phyloP scores from a whole-genome alignment of 148 eudicot species.

The Agrostemma githago region DNA sequence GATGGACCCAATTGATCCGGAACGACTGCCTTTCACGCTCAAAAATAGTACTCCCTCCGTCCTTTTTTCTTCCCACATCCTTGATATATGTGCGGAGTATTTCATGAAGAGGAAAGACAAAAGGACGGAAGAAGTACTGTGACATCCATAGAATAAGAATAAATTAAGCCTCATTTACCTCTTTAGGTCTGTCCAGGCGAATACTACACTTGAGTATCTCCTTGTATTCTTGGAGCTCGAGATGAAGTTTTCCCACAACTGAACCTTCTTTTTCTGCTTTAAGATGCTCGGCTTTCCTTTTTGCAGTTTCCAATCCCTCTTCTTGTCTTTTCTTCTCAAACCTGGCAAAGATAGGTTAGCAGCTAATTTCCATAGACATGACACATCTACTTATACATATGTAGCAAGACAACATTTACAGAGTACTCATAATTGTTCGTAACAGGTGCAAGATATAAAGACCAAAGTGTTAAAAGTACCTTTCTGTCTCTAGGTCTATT shows the following conservation, averaged over 20 bases:
- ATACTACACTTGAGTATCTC: constrained; percentile 92
- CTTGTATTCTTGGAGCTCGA: constrained; percentile 75
- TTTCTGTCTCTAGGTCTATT: constrained; percentile 68
- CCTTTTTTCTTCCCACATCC: too few relatives aligned
- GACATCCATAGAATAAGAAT: too few relatives aligned
- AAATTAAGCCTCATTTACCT: constrained; percentile 42
- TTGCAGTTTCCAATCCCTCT: constrained; percentile 66
- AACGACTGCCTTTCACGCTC: too few relatives aligned
- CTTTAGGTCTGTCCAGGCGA: constrained; percentile 85
- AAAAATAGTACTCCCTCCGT: too few relatives aligned
- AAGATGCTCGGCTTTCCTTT: constrained; percentile 58
- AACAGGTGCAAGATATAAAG: not conserved
- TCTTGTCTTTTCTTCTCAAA: constrained; percentile 76
- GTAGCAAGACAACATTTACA: not conserved
- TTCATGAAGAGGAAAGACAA: too few relatives aligned
- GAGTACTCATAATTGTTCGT: not conserved
- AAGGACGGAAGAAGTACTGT: too few relatives aligned
- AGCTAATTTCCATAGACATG: not conserved
- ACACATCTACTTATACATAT: too few relatives aligned
- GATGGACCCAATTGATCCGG: too few relatives aligned
- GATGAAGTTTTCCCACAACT: constrained; percentile 62
- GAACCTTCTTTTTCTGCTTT: constrained; percentile 62
- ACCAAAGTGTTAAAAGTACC: constrained; percentile 33
- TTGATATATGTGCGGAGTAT: too few relatives aligned
- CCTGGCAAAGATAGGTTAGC: constrained; percentile 32